These are phyloP conservation scores for Gynochthodes officinalis DNA, from an alignment of 257 asterid genomes.

Conservation along the genomic window DNA sequence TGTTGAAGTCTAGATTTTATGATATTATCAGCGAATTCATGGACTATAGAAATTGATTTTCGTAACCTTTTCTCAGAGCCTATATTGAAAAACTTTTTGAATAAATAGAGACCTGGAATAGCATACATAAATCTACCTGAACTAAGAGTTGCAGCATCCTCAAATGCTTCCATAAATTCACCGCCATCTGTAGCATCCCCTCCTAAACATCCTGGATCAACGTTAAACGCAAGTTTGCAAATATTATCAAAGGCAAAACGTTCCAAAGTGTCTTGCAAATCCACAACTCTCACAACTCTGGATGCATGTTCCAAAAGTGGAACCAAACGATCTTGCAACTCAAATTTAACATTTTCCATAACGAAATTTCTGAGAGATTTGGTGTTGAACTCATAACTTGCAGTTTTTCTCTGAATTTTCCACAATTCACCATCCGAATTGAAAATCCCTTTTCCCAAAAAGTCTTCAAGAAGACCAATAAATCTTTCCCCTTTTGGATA, in stretches of 20 bases:
- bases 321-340: slow-evolving; percentile 45
- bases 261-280: slow-evolving; percentile 69
- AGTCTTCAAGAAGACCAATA: slow-evolving; percentile 52
- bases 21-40: slow-evolving; percentile 64
- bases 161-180: slow-evolving; percentile 82
- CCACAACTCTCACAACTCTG: slow-evolving; percentile 26
- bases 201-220: slow-evolving; percentile 69
- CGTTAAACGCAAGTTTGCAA: slow-evolving; percentile 67
- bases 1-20: slow-evolving; percentile 56
- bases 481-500: slow-evolving; percentile 78
- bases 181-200: slow-evolving; percentile 56
- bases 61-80: slow-evolving; percentile 61
- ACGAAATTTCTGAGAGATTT: slow-evolving; percentile 73
- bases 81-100: slow-evolving; percentile 50
- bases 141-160: slow-evolving; percentile 69
- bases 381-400: slow-evolving; percentile 87
- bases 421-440: slow-evolving; percentile 66
- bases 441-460: slow-evolving; percentile 76
- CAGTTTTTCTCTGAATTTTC: slow-evolving; percentile 75
- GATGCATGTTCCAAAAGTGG: slow-evolving; percentile 51
- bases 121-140: slow-evolving; percentile 77
- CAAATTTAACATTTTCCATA: slow-evolving; percentile 55
- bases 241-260: slow-evolving; percentile 83
- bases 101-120: slow-evolving; percentile 28
- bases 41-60: slow-evolving; percentile 53